phyloP scores from a whole-genome alignment of 2,329 filamentous ascomycete genomes.

The Moelleriella libera region DNA sequence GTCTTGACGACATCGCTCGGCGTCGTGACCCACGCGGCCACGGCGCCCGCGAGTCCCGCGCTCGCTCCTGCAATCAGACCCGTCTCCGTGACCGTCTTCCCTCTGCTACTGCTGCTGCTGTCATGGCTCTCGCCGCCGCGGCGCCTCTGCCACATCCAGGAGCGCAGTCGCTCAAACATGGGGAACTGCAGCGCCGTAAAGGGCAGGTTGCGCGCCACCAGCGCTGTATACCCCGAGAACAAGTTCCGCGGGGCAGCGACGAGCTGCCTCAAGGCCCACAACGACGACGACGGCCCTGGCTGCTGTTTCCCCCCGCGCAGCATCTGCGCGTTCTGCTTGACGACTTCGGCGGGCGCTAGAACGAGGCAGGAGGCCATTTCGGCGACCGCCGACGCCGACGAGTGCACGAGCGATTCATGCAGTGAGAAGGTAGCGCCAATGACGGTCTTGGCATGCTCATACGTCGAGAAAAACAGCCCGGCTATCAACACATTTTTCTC shows the following conservation, averaged over 20 bases:
- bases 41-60: conserved; percentile 58
- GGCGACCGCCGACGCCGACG: conserved; percentile 57
- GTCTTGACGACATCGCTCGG: conserved; percentile 87
- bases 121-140: no score
- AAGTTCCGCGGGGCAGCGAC: conserved; percentile 40
- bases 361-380: conserved; percentile 80
- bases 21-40: conserved; percentile 72
- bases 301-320: conserved; percentile 23
- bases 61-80: conserved; percentile 58
- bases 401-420: conserved; percentile 57
- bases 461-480: conserved; percentile 80
- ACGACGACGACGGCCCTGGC: conserved; percentile 18
- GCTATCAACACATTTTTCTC: conserved; percentile 27
- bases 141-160: conserved; percentile 27
- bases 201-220: conserved; percentile 71
- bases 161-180: conserved; percentile 61
- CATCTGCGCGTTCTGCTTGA: conserved; percentile 93
- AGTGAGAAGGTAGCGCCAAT: conserved; percentile 40
- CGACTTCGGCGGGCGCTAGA: conserved; percentile 75
- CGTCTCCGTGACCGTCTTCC: conserved; percentile 41
- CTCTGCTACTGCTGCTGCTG: conserved; percentile 12
- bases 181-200: conserved; percentile 86
- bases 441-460: conserved; percentile 59
- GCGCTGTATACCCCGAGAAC: conserved; percentile 61
- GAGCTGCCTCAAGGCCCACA: conserved; percentile 32